Evolutionary conservation across 371 early-diverging fungal species (phyloP).

Genomic region (Sporodiniella umbellata): DNA sequence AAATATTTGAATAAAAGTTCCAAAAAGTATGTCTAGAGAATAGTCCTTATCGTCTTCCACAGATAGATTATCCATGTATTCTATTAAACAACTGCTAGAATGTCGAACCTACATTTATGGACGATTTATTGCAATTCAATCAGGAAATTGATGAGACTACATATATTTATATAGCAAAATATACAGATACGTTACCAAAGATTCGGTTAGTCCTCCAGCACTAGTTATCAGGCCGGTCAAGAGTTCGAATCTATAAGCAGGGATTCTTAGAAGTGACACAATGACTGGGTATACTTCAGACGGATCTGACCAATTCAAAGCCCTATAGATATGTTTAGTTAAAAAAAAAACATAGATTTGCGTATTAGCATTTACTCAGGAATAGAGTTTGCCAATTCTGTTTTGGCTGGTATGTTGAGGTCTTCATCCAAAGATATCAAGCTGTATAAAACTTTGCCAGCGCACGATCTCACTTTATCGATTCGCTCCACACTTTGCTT

Average conservation of each 20-base stretch:
- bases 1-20: constrained; percentile 42
- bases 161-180: too few relatives aligned
- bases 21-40: constrained; percentile 32
- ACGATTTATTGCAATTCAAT: not conserved
- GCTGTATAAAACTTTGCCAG: constrained; percentile 54
- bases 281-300: constrained; percentile 65
- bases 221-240: constrained; percentile 69
- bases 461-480: constrained; percentile 69
- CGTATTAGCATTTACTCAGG: constrained; percentile 23
- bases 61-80: constrained; percentile 53
- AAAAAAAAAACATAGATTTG: constrained; percentile 1
- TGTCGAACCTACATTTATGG: constrained; percentile 58
- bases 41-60: constrained; percentile 4
- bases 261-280: constrained; percentile 50
- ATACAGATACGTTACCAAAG: constrained; percentile 68
- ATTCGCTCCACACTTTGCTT: constrained; percentile 83
- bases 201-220: constrained; percentile 81
- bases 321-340: constrained; percentile 13
- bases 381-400: constrained; percentile 19
- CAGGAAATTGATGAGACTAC: not conserved
- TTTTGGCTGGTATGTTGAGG: constrained; percentile 22
- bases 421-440: constrained; percentile 26
- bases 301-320: constrained; percentile 65
- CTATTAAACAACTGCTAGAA: constrained; percentile 61
- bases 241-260: constrained; percentile 58